These are phyloP conservation scores for Mallotus repandus DNA, from an alignment of 441 rosid genomes.

Conservation along the genomic window DNA sequence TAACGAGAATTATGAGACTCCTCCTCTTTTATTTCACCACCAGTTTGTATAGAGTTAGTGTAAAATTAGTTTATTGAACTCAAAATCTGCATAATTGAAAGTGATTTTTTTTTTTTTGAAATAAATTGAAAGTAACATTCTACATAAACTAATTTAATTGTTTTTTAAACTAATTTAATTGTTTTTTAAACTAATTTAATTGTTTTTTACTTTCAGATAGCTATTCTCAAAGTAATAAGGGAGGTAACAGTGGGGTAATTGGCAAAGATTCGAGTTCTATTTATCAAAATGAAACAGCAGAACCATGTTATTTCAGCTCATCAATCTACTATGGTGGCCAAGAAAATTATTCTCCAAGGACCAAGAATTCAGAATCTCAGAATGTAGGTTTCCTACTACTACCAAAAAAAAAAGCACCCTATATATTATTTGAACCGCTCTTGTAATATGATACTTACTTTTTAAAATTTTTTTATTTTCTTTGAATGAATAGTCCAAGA, in stretches of 20 bases:
- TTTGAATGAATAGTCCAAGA: constrained; percentile 35
- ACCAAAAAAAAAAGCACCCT: not conserved
- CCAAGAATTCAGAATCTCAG: constrained; percentile 34
- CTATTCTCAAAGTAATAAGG: constrained; percentile 27
- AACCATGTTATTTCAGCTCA: constrained; percentile 73
- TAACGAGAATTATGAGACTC: too few species aligned
- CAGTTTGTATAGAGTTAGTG: too few species aligned
- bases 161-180: not conserved
- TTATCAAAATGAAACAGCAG: constrained; percentile 50
- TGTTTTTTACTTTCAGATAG: constrained; percentile 4
- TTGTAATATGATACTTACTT: not conserved
- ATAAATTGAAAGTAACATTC: not conserved
- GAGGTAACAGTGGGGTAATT: constrained; percentile 29
- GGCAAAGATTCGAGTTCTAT: constrained; percentile 33
- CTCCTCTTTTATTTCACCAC: too few species aligned
- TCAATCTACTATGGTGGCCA: constrained; percentile 93
- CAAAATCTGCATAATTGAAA: too few species aligned
- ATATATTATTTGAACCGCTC: not conserved
- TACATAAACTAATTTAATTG: not conserved
- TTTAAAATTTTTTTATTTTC: not conserved
- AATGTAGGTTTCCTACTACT: constrained; percentile 28
- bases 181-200: not conserved
- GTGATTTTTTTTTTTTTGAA: too few species aligned
- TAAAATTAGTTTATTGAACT: too few species aligned
- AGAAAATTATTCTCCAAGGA: constrained; percentile 68